phyloP scores from a whole-genome alignment of 2,329 filamentous ascomycete genomes.

The Raffaelea arxii region DNA sequence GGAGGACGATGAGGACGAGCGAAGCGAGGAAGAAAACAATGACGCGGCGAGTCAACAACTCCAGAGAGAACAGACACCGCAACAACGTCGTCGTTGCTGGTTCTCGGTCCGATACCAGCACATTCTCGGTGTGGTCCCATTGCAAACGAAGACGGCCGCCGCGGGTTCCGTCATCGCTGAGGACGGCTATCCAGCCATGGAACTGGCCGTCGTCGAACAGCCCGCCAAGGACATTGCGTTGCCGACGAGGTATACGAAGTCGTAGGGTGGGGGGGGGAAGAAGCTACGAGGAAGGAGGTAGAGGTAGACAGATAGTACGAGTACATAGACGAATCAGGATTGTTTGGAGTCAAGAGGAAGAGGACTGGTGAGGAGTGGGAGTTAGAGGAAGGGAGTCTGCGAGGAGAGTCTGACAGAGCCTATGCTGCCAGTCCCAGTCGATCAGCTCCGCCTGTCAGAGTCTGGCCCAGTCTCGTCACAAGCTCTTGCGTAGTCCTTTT shows the following conservation, averaged over 20 bases:
- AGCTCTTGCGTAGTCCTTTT: too few relatives aligned
- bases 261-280: too few relatives aligned
- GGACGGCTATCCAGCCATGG: conserved; percentile 39
- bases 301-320: neutral
- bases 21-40: conserved; percentile 12
- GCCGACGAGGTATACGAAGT: conserved; percentile 50
- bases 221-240: conserved; percentile 76
- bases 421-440: too few relatives aligned
- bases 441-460: too few relatives aligned
- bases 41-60: conserved; percentile 16
- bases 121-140: conserved; percentile 63
- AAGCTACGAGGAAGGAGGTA: too few relatives aligned
- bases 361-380: too few relatives aligned
- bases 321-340: too few relatives aligned
- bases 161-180: conserved; percentile 2
- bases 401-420: too few relatives aligned
- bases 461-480: too few relatives aligned
- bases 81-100: conserved; percentile 45
- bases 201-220: conserved; percentile 82
- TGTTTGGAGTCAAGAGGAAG: too few relatives aligned
- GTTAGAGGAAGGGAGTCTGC: too few relatives aligned
- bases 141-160: conserved; percentile 15
- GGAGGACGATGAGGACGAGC: conserved; percentile 29
- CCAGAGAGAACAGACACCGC: neutral
- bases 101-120: conserved; percentile 87